Base-by-base conservation (phyloP, 164 flowering plant genomes). In the Warburgia ugandensis region DNA sequence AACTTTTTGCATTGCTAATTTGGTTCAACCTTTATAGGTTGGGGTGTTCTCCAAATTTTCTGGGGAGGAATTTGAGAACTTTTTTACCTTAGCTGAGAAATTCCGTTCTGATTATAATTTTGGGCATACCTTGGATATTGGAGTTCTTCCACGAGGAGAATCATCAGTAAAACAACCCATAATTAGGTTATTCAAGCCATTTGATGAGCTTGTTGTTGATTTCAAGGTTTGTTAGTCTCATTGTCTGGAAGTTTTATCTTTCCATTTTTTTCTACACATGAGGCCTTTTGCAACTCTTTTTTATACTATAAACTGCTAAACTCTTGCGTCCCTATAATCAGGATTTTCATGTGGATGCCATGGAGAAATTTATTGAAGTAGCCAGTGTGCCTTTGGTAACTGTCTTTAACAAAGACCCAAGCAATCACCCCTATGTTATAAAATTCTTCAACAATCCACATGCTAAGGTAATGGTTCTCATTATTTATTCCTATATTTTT, bases 131-230 rank as follows among this genome's bases (percentile, higher is more conserved):
- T 54, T 60, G 61, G 83, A 83, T 66, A 88, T 90, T 38, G 87
- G 85, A 48, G 69, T 66, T 47, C 85, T 91, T 62, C 94, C 90
- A 49, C 81, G 76, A 17, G 96, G 95, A 2, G 94, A 81, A 31
- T 58, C 83, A 47, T 73, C 92, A 6, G 78, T 81, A 8, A 41
- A 68, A 23, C 80, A 73, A 5, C 90, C 98, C 23, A 35, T 65
- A 2, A 65, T 91, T 61, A 76, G 98, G 67, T 58, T 91, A 53
- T 73, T 87, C 59, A 91, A 87, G 73, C 96, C 96, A 45, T 91
- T 87, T 72, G 98, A 91, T 75, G 96, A 87, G 59, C 82, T 77
- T 27, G 62, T 75, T 55, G 86, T 81, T 44, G 98, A 91, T 68
- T 78, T 50, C 44, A 56, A 83, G 96, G 97, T 90, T 6, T 39